These are phyloP conservation scores for Alternaria gansuensis DNA, from an alignment of 2,329 filamentous ascomycete species.

Conservation along the genomic window DNA sequence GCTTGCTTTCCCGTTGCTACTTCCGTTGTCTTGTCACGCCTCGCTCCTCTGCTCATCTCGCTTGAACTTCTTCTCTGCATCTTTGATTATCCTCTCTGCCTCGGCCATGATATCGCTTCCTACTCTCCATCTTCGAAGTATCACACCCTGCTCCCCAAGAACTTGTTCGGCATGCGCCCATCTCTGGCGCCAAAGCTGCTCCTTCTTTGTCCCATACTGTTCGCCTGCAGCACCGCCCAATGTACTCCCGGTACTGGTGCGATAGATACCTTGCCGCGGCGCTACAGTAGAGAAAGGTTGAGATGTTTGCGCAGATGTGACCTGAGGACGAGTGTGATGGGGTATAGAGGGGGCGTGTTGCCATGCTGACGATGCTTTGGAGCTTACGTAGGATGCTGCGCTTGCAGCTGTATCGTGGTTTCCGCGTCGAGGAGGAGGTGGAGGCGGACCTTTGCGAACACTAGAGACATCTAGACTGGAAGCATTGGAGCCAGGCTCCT, in stretches of 20 bases:
- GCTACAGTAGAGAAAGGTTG: slow-evolving; percentile 43
- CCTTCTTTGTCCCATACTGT: slow-evolving; percentile 67
- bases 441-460: slow-evolving; percentile 40
- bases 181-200: slow-evolving; percentile 75
- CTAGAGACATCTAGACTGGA: slow-evolving; percentile 22
- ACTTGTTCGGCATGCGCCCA: slow-evolving; percentile 71
- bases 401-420: slow-evolving; percentile 50
- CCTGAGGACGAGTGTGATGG: slow-evolving; percentile 38
- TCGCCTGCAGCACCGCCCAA: slow-evolving; percentile 35
- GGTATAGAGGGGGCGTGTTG: slow-evolving; percentile 46
- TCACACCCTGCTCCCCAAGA: slow-evolving; percentile 71
- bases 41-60: slow-evolving; percentile 13
- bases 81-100: slow-evolving; percentile 70
- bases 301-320: slow-evolving; percentile 26
- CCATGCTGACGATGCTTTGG: slow-evolving; percentile 50
- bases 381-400: slow-evolving; percentile 52
- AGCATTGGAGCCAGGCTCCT: slow-evolving; percentile 22
- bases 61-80: slow-evolving; percentile 56
- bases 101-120: slow-evolving; percentile 75
- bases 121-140: slow-evolving; percentile 75
- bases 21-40: neutral
- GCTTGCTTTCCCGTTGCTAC: slow-evolving; percentile 1
- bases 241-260: slow-evolving; percentile 40
- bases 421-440: slow-evolving; percentile 50
- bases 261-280: slow-evolving; percentile 33